Percentiles rank a stretch among this genome's conserved stretches.
Evolutionary conservation across 2,329 filamentous ascomycete species (phyloP).

Genomic region (Pyricularia pennisetigena): DNA sequence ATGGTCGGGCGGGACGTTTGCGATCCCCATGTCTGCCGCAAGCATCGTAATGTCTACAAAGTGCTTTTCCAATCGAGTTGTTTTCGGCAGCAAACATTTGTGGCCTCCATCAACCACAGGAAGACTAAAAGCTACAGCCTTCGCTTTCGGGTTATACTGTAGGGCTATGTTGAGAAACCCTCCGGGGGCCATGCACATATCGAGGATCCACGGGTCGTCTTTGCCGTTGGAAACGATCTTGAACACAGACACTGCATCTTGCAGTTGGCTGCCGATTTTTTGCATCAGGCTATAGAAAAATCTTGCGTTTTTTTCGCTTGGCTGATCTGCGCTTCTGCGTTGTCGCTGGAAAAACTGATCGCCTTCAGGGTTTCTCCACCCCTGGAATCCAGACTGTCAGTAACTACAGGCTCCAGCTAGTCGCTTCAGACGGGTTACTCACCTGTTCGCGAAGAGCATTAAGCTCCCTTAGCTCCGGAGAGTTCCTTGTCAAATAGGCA

Average conservation of each 20-base stretch:
- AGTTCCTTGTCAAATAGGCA: neutral
- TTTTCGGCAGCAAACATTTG: constrained; percentile 17
- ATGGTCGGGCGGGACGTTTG: constrained; percentile 20
- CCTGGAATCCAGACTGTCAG: constrained; percentile 18
- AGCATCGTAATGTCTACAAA: constrained; percentile 42
- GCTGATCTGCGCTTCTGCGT: constrained; percentile 21
- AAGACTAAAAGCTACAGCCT: constrained; percentile 28
- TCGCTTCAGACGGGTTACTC: neutral
- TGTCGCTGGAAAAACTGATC: constrained; percentile 31
- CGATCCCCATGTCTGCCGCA: constrained; percentile 31
- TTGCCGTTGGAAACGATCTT: constrained; percentile 6
- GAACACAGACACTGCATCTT: constrained; percentile 23
- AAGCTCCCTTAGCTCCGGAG: neutral
- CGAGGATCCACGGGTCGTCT: constrained; percentile 28
- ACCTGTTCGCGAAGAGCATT: neutral
- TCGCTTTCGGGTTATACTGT: constrained; percentile 21
- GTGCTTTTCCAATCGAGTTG: constrained; percentile 10
- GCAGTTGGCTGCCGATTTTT: constrained; percentile 29
- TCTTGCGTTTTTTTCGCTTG: constrained; percentile 8
- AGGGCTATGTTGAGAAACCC: constrained; percentile 34
- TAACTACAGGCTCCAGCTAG: neutral
- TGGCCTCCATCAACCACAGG: constrained; percentile 29
- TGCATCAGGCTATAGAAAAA: constrained; percentile 32
- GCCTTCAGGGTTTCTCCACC: constrained; percentile 31
- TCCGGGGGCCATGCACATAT: constrained; percentile 47